Percentiles rank a stretch among this genome's conserved stretches.
Evolutionary conservation across 345 rosid genomes (phyloP).

Genomic region (Salix udensis): DNA sequence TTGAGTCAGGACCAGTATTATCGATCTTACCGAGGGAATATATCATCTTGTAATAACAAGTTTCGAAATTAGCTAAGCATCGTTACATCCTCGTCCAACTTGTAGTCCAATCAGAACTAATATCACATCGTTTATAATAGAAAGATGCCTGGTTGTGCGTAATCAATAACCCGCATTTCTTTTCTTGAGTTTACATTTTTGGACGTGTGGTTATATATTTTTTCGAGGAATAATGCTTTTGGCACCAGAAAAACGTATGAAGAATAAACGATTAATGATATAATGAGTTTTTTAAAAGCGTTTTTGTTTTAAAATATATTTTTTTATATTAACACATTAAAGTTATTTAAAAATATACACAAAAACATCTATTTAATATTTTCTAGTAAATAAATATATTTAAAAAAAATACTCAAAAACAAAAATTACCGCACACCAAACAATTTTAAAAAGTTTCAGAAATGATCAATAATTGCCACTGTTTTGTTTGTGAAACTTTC

Average conservation of each 20-base stretch:
- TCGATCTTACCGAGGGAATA: background rate
- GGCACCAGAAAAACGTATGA: no score
- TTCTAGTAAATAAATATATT: no score
- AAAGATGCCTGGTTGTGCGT: background rate
- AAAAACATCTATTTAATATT: no score
- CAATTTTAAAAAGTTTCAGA: background rate
- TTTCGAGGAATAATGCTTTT: background rate
- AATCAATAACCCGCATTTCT: background rate
- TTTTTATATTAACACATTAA: no score
- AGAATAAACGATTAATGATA: background rate
- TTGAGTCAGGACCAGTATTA: background rate
- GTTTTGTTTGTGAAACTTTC: background rate
- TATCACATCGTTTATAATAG: background rate
- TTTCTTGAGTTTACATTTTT: background rate
- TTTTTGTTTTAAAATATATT: no score
- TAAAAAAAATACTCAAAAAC: no score
- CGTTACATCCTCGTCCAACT: background rate
- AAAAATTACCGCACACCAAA: no score
- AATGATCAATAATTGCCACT: background rate
- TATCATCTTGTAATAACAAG: background rate
- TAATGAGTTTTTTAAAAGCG: no score
- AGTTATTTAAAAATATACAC: no score
- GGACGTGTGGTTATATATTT: background rate
- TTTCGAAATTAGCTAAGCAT: background rate
- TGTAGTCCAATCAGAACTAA: no score